Percentiles rank a stretch among this genome's conserved stretches.
These are phyloP conservation scores for Sodiomyces alkalinus DNA, from an alignment of 2,329 filamentous ascomycete genomes.

Conservation along the genomic window DNA sequence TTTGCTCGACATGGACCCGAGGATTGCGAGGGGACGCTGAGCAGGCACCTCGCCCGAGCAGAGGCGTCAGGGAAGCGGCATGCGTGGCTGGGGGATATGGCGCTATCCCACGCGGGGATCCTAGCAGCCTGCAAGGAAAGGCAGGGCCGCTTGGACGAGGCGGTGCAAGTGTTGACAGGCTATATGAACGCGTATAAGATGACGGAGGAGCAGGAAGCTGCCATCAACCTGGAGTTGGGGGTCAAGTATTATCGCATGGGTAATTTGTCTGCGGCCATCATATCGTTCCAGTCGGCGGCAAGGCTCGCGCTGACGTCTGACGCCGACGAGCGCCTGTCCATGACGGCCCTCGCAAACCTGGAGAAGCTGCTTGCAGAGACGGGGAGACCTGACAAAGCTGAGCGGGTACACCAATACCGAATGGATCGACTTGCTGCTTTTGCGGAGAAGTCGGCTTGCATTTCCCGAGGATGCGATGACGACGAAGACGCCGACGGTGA, in stretches of 20 bases:
- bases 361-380: constrained; percentile 13
- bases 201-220: constrained; percentile 15
- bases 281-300: constrained; percentile 15
- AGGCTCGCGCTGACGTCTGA: constrained; percentile 13
- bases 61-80: constrained; percentile 15
- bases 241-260: constrained; percentile 16
- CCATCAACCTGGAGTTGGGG: constrained; percentile 16
- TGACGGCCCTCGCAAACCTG: constrained; percentile 18
- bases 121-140: constrained; percentile 14
- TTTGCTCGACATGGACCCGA: constrained; percentile 11
- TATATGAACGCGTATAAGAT: constrained; percentile 15
- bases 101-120: constrained; percentile 15
- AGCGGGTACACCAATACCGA: constrained; percentile 13
- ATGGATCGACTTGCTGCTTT: constrained; percentile 14
- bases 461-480: constrained; percentile 3
- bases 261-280: constrained; percentile 13
- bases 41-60: constrained; percentile 13
- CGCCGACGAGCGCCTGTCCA: constrained; percentile 16
- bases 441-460: constrained; percentile 11
- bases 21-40: constrained; percentile 15
- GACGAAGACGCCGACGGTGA: constrained; percentile 5
- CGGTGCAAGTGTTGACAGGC: constrained; percentile 13
- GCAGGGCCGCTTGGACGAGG: constrained; percentile 14
- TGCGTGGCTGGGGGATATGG: constrained; percentile 16
- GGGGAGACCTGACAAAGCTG: constrained; percentile 11